These are phyloP conservation scores for Rauvolfia tetraphylla DNA, from an alignment of 257 asterid genomes.

Conservation along the genomic window DNA sequence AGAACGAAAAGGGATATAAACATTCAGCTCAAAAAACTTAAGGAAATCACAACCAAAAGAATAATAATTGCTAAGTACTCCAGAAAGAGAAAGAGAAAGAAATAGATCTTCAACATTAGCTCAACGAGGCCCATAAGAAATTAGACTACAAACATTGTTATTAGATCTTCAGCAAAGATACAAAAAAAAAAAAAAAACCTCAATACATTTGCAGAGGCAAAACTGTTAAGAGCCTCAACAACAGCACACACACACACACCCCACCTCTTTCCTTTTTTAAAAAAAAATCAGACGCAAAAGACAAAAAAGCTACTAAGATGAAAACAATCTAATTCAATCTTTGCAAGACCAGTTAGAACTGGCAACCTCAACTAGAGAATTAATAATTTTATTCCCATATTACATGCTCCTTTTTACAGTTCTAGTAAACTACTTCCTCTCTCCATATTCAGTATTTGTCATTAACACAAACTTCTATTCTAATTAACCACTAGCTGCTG, in stretches of 20 bases:
- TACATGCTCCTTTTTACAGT: neutral
- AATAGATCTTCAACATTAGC: neutral
- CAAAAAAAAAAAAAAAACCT: no score
- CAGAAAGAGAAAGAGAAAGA: neutral
- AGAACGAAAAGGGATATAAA: neutral
- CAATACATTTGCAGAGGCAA: neutral
- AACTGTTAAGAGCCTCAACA: neutral
- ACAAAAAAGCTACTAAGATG: neutral
- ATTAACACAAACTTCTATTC: no score
- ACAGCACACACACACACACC: no score
- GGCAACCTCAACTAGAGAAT: neutral
- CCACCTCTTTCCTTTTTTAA: no score
- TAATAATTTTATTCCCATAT: neutral
- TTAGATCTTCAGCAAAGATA: neutral
- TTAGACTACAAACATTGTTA: neutral
- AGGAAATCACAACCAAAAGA: neutral
- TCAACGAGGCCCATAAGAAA: neutral
- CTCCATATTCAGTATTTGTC: neutral
- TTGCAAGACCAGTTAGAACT: neutral
- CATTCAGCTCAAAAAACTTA: neutral
- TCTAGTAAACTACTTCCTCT: neutral
- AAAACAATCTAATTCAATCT: neutral
- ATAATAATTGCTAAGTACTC: neutral
- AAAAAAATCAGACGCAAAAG: no score
- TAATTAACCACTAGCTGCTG: no score